These are phyloP conservation scores for Fusarium sp. DNA, from an alignment of 2,329 filamentous ascomycete species.

Conservation along the genomic window DNA sequence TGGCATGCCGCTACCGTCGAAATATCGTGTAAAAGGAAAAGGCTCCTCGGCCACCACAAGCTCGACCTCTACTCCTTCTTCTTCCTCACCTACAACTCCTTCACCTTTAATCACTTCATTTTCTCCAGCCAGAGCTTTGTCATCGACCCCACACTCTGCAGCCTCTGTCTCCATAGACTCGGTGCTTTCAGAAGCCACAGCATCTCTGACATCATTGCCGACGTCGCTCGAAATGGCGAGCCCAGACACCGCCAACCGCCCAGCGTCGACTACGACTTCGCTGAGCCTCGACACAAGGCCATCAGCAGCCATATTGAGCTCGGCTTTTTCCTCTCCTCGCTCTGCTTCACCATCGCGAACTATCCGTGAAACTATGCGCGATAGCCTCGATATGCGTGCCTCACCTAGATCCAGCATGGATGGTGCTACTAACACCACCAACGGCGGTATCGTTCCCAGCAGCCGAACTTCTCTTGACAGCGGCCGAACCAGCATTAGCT, in stretches of 20 bases:
- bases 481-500: conserved; percentile 54
- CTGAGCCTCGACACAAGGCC: conserved; percentile 29
- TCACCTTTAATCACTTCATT: conserved; percentile 25
- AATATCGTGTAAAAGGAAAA: conserved; percentile 48
- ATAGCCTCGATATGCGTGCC: conserved; percentile 43
- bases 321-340: conserved; percentile 27
- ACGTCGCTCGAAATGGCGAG: conserved; percentile 31
- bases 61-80: conserved; percentile 30
- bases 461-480: conserved; percentile 55
- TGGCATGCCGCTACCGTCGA: conserved; percentile 50
- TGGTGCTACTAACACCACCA: conserved; percentile 27
- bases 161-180: conserved; percentile 37
- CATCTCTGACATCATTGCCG: conserved; percentile 38
- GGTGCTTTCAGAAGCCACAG: conserved; percentile 37
- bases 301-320: conserved; percentile 17
- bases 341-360: conserved; percentile 20
- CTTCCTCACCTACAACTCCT: conserved; percentile 22
- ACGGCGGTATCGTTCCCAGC: conserved; percentile 31
- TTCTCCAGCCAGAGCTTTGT: background rate
- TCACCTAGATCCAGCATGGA: conserved; percentile 52
- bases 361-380: conserved; percentile 48
- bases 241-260: conserved; percentile 29
- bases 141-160: conserved; percentile 27
- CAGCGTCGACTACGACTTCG: conserved; percentile 13
- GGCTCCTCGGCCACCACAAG: conserved; percentile 30